phyloP scores from a whole-genome alignment of 208 protist genomes.

The Wallacemonas sp. region DNA sequence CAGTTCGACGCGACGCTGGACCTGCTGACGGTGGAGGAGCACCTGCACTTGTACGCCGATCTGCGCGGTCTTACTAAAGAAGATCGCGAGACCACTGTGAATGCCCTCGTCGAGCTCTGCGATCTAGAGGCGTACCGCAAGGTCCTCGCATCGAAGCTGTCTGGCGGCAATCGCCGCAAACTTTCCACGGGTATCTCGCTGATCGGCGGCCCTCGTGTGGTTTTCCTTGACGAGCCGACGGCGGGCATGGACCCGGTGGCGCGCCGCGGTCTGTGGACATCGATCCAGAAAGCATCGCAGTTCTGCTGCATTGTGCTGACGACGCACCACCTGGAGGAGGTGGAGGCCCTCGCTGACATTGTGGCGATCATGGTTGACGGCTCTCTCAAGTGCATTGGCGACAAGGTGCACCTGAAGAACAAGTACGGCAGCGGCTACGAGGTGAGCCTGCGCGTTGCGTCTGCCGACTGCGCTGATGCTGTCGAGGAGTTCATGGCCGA shows the following conservation, averaged over 20 bases:
- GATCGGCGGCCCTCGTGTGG: conserved; percentile 59
- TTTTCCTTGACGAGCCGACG: conserved; percentile 83
- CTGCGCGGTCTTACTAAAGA: conserved; percentile 57
- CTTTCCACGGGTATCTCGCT: conserved; percentile 65
- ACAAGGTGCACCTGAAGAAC: conserved; percentile 64
- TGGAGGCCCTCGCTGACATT: conserved; percentile 59
- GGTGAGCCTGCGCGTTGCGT: conserved; percentile 28
- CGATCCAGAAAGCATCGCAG: conserved; percentile 41
- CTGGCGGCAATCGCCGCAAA: conserved; percentile 80
- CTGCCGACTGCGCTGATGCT: conserved; percentile 10
- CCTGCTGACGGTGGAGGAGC: conserved; percentile 78
- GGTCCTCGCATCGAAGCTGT: conserved; percentile 28
- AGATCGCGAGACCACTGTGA: conserved; percentile 24
- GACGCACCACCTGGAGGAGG: conserved; percentile 90
- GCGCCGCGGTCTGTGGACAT: conserved; percentile 62
- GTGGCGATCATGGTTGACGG: conserved; percentile 86
- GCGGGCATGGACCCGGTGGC: conserved; percentile 77
- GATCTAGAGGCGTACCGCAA: conserved; percentile 76
- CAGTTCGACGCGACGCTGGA: conserved; percentile 89
- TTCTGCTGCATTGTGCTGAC: conserved; percentile 72
- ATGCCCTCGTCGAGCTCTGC: conserved; percentile 48
- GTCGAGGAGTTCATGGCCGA: conserved; percentile 32
- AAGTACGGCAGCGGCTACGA: conserved; percentile 66
- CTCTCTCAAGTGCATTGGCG: conserved; percentile 71
- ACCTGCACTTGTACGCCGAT: conserved; percentile 42